Evolutionary conservation across 2,329 filamentous ascomycete genomes (phyloP).

Genomic region (Colletotrichum cordylinicola): DNA sequence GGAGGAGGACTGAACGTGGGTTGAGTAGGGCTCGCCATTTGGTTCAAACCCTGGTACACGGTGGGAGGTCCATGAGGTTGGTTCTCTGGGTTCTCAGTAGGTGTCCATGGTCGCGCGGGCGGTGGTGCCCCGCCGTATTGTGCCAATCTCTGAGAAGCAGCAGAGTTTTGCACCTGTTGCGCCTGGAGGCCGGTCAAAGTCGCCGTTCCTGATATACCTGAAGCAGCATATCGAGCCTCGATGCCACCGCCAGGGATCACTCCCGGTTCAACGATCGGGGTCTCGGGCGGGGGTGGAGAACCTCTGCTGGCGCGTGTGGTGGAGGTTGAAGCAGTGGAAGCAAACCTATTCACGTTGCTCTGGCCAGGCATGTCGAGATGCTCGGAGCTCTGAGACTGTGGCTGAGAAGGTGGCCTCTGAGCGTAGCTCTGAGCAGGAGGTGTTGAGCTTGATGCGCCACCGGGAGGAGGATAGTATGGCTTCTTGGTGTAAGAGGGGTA

Average conservation of each 20-base stretch:
- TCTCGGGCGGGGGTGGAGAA: constrained; percentile 94
- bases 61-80: constrained; percentile 89
- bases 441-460: constrained; percentile 25
- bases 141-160: constrained; percentile 79
- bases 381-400: constrained; percentile 33
- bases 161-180: constrained; percentile 72
- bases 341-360: constrained; percentile 64
- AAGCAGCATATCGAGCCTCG: constrained; percentile 88
- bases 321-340: constrained; percentile 89
- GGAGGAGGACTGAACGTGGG: constrained; percentile 48
- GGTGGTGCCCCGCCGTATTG: constrained; percentile 69
- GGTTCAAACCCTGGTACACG: constrained; percentile 85
- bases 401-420: constrained; percentile 34
- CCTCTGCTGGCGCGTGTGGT: constrained; percentile 92
- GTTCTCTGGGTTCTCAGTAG: constrained; percentile 86
- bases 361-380: constrained; percentile 46
- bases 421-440: constrained; percentile 27
- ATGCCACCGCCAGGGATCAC: constrained; percentile 79
- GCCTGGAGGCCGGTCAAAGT: constrained; percentile 76
- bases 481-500: constrained; percentile 61
- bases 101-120: constrained; percentile 83
- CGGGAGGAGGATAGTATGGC: constrained; percentile 67
- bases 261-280: constrained; percentile 78
- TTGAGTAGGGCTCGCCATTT: constrained; percentile 64
- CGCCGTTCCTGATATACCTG: constrained; percentile 85